These are phyloP conservation scores for Thinopyrum elongatum DNA, from an alignment of 176 grass and related monocot species.

Conservation along the genomic window DNA sequence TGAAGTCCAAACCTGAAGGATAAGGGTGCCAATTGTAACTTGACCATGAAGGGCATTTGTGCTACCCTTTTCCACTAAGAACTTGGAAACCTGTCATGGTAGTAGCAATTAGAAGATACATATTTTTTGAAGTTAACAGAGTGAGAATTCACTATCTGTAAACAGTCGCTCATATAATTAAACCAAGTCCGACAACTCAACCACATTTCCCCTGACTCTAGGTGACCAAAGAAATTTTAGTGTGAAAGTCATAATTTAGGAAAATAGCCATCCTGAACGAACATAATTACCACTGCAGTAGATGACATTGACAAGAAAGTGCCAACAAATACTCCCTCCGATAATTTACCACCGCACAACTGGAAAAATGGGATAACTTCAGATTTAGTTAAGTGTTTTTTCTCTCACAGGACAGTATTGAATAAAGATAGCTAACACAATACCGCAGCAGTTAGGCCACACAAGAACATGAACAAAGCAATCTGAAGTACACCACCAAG, in stretches of 20 bases:
- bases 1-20: slow-evolving; percentile 65
- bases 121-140: neutral
- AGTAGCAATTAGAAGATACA: slow-evolving; percentile 15
- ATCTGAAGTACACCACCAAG: slow-evolving; percentile 99
- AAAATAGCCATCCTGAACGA: slow-evolving; percentile 6
- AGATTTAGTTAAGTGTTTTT: slow-evolving; percentile 1
- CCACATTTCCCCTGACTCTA: slow-evolving; percentile 7
- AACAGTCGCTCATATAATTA: slow-evolving; percentile 1
- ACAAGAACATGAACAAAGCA: slow-evolving; percentile 92
- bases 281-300: slow-evolving; percentile 92
- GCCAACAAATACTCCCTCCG: slow-evolving; percentile 92
- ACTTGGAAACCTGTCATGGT: slow-evolving; percentile 82
- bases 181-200: neutral
- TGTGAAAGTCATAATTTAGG: neutral
- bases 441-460: slow-evolving; percentile 97
- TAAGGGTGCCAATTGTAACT: slow-evolving; percentile 94
- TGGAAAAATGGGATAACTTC: slow-evolving; percentile 31
- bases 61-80: slow-evolving; percentile 83
- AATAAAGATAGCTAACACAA: neutral
- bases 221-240: neutral
- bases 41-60: slow-evolving; percentile 94
- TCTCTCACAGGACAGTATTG: slow-evolving; percentile 13
- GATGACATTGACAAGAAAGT: slow-evolving; percentile 99
- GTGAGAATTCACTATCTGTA: neutral
- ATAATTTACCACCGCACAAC: slow-evolving; percentile 91